These are phyloP conservation scores for Phaeoacremonium minimum DNA, from an alignment of 2,329 filamentous ascomycete species.

Conservation along the genomic window DNA sequence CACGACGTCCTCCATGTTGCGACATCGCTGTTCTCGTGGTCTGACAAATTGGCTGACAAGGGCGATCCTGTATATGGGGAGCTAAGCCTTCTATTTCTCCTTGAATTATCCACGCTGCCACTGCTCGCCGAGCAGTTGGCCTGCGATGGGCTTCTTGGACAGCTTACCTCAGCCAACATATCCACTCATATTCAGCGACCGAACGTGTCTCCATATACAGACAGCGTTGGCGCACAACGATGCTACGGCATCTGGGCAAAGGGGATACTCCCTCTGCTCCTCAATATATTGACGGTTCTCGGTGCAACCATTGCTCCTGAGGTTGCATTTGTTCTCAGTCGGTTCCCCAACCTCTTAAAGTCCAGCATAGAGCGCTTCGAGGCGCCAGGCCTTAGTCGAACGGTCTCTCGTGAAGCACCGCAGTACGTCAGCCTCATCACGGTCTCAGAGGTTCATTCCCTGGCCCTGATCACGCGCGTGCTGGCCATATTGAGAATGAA, in stretches of 20 bases:
- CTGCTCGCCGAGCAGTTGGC: conserved; percentile 85
- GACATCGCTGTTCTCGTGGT: conserved; percentile 87
- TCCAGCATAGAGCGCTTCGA: conserved; percentile 72
- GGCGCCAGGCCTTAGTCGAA: conserved; percentile 50
- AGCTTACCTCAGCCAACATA: conserved; percentile 74
- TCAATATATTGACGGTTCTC: conserved; percentile 82
- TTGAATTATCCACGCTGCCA: conserved; percentile 80
- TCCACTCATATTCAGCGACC: conserved; percentile 70
- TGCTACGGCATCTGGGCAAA: conserved; percentile 89
- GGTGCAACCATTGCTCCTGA: conserved; percentile 80
- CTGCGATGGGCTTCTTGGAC: conserved; percentile 76
- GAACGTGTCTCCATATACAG: conserved; percentile 74
- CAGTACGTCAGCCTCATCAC: conserved; percentile 69
- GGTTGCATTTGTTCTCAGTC: conserved; percentile 81
- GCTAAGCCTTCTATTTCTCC: conserved; percentile 81
- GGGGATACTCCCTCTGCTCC: conserved; percentile 79
- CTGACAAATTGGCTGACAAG: conserved; percentile 72
- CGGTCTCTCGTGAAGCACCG: conserved; percentile 39
- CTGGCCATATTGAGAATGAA: conserved; percentile 61
- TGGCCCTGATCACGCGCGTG: conserved; percentile 72
- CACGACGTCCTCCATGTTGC: conserved; percentile 77
- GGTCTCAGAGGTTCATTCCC: conserved; percentile 72
- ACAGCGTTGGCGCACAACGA: conserved; percentile 61
- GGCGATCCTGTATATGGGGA: conserved; percentile 91
- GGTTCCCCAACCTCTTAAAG: conserved; percentile 75